Base-by-base conservation (phyloP, 2,329 filamentous ascomycete genomes). In the Trichoderma afroharzianum region DNA sequence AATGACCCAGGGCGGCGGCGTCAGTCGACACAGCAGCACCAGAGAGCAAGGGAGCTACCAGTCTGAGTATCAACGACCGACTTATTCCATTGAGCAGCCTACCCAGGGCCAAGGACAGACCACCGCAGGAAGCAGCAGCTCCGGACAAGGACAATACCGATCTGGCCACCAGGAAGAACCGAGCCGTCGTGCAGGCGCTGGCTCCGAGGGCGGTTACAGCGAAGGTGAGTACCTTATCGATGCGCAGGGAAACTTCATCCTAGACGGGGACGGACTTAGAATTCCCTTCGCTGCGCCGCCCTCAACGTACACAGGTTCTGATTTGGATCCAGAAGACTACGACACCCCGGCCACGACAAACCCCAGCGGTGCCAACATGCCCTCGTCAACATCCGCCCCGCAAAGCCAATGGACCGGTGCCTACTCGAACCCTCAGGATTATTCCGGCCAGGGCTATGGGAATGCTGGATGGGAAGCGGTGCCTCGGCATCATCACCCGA, bases 401-500 rank as follows among this genome's bases (percentile, higher is more conserved):
- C 77, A 78, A 50, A 74, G 74, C 9, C 83, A 85, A 69, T 85
- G 83, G 82, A 82, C 83, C 30, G 81, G 80, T 32, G 73, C 79
- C 71, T 84, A 86, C 74, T 79, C 82, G 24, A 77, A 78, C 58
- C 75, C 80, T 28, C 82, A 87, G 21, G 91, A 94, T 76, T 94
- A 94, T 77, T 85, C 87, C 6, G 91, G 91, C 58, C 83, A 88
- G 58, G 90, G 87, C 26, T 93, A 91, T 80, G 90, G 85, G 8
- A 87, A 88, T 1, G 86, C 90, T 3, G 91, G 88, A 18, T 97
- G 93, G 93, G 93, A 96, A 74, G 83, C 84, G n/a, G 84, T 93
- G 74, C 91, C 91, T 28, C 88, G 90, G 70, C 94, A 97, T 80
- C 93, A 96, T 75, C 94, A 97, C 81, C 94, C 94, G 0, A 97